Percentiles rank a stretch among this genome's conserved stretches.
Conservation (phyloP, 1,284 basidiomycete genomes). For the Ganoderma sp. region DNA sequence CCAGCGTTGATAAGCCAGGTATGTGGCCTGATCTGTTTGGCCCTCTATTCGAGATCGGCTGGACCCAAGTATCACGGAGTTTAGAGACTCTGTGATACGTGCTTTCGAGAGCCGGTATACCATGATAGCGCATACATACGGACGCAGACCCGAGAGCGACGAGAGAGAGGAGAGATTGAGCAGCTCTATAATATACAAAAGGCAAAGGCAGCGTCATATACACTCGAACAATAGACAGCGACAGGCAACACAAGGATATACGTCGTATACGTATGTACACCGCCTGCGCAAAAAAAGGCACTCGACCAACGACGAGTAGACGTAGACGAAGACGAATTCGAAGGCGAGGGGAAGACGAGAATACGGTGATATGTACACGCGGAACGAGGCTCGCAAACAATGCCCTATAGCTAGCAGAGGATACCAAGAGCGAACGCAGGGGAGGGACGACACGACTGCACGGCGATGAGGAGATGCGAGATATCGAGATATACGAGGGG, state of each 20-base stretch:
- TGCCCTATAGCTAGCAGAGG: constrained; percentile 11
- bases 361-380: constrained; percentile 3
- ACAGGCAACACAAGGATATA: neutral
- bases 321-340: neutral
- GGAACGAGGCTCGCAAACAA: neutral
- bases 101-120: too few species aligned
- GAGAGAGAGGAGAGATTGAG: neutral
- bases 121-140: too few species aligned
- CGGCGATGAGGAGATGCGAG: neutral
- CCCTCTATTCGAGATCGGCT: too few species aligned
- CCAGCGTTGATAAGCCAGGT: too few species aligned
- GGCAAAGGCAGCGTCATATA: neutral
- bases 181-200: neutral
- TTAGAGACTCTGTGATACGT: too few species aligned
- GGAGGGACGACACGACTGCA: neutral
- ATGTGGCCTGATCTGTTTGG: too few species aligned
- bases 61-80: too few species aligned
- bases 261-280: neutral
- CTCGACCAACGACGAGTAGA: neutral
- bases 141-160: neutral
- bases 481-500: constrained; percentile 6
- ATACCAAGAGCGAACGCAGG: neutral
- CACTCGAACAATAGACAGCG: neutral
- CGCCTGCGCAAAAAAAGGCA: neutral
- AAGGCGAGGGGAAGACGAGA: neutral